phyloP scores from a whole-genome alignment of 192 early-diverging fungal species.

The Lobosporangium transversale region DNA sequence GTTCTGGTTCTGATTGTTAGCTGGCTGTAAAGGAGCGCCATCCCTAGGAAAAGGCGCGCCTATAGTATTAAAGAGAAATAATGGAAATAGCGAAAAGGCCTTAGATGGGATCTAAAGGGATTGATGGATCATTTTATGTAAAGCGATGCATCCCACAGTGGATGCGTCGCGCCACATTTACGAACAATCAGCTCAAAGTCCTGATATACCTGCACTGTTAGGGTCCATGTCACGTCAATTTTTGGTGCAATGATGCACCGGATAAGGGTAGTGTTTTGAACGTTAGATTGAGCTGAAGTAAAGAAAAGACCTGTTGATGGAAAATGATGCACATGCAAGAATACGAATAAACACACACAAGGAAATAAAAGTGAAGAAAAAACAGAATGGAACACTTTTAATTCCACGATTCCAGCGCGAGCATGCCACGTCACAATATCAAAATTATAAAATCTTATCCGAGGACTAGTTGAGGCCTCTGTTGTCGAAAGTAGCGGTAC shows the following conservation, averaged over 20 bases:
- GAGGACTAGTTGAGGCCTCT: conserved; percentile 38
- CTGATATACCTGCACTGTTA: conserved; percentile 9
- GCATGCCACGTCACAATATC: conserved; percentile 16
- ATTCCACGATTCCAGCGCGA: not conserved
- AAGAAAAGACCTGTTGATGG: not conserved
- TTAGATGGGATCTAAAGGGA: not conserved
- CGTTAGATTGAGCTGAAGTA: not conserved
- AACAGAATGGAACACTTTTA: no score
- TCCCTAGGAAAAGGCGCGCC: conserved; percentile 20
- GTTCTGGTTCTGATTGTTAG: conserved; percentile 9
- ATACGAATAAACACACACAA: not conserved
- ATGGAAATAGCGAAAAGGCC: not conserved
- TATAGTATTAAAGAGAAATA: not conserved
- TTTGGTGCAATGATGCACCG: not conserved
- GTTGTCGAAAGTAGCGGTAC: conserved; percentile 42
- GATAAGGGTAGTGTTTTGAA: not conserved
- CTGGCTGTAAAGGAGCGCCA: conserved; percentile 14
- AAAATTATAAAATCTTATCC: not conserved
- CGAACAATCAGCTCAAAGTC: no score
- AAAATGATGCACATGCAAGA: not conserved
- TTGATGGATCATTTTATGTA: not conserved
- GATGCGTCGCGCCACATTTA: no score
- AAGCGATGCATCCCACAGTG: no score
- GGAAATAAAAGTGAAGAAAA: not conserved
- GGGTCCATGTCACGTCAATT: conserved; percentile 20